phyloP scores from a whole-genome alignment of 495 filamentous ascomycete genomes.

The Astrothelium subdiscretum region DNA sequence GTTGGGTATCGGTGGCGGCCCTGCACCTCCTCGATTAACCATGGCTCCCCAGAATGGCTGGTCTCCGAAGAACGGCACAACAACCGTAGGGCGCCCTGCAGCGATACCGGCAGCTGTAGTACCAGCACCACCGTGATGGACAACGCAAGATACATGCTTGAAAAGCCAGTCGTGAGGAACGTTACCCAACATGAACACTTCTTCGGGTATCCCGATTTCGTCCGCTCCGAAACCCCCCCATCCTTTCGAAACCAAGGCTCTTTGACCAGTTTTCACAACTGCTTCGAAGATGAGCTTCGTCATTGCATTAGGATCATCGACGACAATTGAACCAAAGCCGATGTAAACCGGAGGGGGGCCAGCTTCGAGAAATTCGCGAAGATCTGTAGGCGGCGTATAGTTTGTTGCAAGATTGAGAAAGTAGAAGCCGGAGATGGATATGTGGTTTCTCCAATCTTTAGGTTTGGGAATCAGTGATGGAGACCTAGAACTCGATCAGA shows the following conservation, averaged over 20 bases:
- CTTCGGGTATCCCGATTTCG: slow-evolving; percentile 29
- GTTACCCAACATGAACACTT: slow-evolving; percentile 48
- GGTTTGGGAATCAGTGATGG: slow-evolving; percentile 51
- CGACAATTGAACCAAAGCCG: slow-evolving; percentile 57
- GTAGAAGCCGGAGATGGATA: slow-evolving; percentile 52
- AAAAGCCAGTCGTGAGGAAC: slow-evolving; percentile 59
- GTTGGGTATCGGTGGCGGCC: slow-evolving; percentile 35
- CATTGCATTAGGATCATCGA: slow-evolving; percentile 45
- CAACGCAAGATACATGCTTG: slow-evolving; percentile 46
- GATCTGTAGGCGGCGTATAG: slow-evolving; percentile 40
- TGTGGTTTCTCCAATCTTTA: slow-evolving; percentile 46
- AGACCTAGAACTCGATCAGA: slow-evolving; percentile 29
- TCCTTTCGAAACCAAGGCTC: slow-evolving; percentile 51
- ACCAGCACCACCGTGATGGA: slow-evolving; percentile 57
- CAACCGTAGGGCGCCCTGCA: slow-evolving; percentile 45
- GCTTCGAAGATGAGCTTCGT: slow-evolving; percentile 45
- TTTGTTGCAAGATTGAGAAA: slow-evolving; percentile 39
- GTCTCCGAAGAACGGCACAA: slow-evolving; percentile 59
- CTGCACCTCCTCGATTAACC: slow-evolving; percentile 41
- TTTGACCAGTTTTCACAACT: slow-evolving; percentile 35
- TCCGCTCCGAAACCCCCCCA: slow-evolving; percentile 50
- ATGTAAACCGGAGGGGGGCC: slow-evolving; percentile 52
- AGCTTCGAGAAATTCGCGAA: slow-evolving; percentile 40
- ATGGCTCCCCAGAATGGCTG: slow-evolving; percentile 49
- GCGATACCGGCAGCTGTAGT: slow-evolving; percentile 53